Base-by-base conservation (phyloP, 108 stramenopile species). In the Skeletonema grethae region DNA sequence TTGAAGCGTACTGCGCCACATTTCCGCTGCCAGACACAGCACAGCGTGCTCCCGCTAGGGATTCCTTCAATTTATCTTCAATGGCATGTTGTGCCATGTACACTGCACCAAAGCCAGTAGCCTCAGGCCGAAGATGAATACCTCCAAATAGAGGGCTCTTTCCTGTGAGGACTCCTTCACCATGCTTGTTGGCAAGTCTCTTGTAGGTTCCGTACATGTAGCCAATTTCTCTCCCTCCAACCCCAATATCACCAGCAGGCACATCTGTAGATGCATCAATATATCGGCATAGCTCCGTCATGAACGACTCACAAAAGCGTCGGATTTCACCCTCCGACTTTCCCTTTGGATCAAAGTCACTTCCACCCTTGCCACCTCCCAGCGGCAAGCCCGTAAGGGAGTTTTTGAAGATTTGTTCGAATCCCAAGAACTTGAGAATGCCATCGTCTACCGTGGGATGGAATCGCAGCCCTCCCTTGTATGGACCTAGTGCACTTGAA, bases 401-500 rank as follows among this genome's bases (percentile, higher is more conserved):
- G 78, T 93, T 93, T 55, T 93, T 93, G 60, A 93, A 91, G 57
- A 91, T 87, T 66, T 91, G 90, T 69, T 93, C 92, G 63, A 90
- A 93, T 16, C 91, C 91, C 35, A 92, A 72, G 62, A 92, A 95
- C 80, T 95, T 95, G n/a, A 95, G 77, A 11, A 90, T 85, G 13
- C 88, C 90, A 43, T 88, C 88, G 61, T 87, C 82, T 25, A 97
- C 96, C 9, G 90, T 93, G 29, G 94, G 95, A 66, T 95, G 92
- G 69, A 97, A 96, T 28, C 96, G 85, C 2, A 96, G 72, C 5
- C 97, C 96, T 39, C 97, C 97, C 64, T 97, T 96, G 81, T 95
- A 98, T 13, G 97, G 97, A 10, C 97, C 97, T 6, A 97, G 84
- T 10, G 95, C 93, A 66, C 88, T 88, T 39, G 63, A 82, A 69